Evolutionary conservation across 805 yeast species (phyloP).

Genomic region (Candida pini): DNA sequence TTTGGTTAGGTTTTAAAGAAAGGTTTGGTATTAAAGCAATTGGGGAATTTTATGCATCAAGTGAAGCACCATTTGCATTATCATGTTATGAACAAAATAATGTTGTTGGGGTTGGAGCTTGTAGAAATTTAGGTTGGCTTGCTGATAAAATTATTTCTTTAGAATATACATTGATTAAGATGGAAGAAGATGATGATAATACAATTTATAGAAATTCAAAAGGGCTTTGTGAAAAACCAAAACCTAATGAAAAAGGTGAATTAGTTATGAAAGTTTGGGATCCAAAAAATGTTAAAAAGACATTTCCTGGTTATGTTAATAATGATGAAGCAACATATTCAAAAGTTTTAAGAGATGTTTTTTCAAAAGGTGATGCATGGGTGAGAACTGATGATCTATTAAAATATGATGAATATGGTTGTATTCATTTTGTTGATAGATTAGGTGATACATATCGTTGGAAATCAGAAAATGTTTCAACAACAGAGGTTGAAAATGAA

Average conservation of each 20-base stretch:
- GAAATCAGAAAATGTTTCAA: slow-evolving; percentile 93
- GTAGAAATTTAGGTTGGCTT: slow-evolving; percentile 77
- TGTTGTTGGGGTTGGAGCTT: slow-evolving; percentile 74
- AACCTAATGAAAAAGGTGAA: slow-evolving; percentile 74
- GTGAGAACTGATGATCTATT: slow-evolving; percentile 84
- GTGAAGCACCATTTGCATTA: slow-evolving; percentile 87
- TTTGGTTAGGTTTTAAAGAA: slow-evolving; percentile 76
- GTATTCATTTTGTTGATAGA: slow-evolving; percentile 82
- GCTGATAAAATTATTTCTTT: slow-evolving; percentile 47
- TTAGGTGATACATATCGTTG: slow-evolving; percentile 94
- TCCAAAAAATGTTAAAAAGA: slow-evolving; percentile 54
- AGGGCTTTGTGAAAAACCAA: slow-evolving; percentile 57
- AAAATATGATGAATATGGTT: slow-evolving; percentile 58
- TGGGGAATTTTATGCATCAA: slow-evolving; percentile 91
- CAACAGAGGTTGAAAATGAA: slow-evolving; percentile 87
- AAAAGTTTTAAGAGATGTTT: slow-evolving; percentile 69
- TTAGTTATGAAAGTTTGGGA: slow-evolving; percentile 69
- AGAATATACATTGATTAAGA: slow-evolving; percentile 58
- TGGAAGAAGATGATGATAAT: slow-evolving; percentile 77
- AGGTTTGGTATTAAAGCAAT: slow-evolving; percentile 70
- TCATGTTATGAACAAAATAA: slow-evolving; percentile 60
- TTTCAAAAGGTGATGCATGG: slow-evolving; percentile 85
- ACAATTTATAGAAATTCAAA: slow-evolving; percentile 62
- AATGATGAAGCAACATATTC: slow-evolving; percentile 74
- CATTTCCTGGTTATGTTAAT: slow-evolving; percentile 88